Base-by-base conservation (phyloP, 1,284 basidiomycete species). In the Laetiporus sulphureus region DNA sequence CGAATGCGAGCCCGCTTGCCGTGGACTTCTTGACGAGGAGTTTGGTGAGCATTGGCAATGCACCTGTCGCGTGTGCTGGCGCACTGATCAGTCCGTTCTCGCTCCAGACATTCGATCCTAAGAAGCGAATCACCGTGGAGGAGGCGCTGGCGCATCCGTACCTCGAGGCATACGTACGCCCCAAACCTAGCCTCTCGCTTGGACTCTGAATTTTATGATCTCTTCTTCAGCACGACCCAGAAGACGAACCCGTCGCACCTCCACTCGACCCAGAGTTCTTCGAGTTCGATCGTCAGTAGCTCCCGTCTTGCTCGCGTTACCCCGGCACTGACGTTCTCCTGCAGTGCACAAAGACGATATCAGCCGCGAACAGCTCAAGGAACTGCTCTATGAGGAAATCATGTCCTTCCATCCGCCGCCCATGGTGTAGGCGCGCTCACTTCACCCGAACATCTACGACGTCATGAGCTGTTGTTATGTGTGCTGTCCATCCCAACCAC, bases 1-100 rank as follows among this genome's bases (percentile, higher is more conserved):
- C 92, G 4, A 91, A 91, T 52, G 91, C 92, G 27, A 89, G 74
- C 56, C 78, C 87, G 0, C 62, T 82, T 41, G 94, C 94, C 2
- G 68, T 95, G 40, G 94, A 98, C 64, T 96, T 98, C 66, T 68
- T 98, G 52, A 79, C 83, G n/a, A 85, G 84, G 66, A 91, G 89
- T 8, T 66, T 97, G 63, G 91, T 91, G 47, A 62, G 83, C 71
- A 13, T 37, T 11, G 4, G 6, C 24, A 11, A 51, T 32, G 29
- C 13, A 6, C 12, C 25, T 23, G 24, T 6, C 5, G n/a, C 12
- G 22, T 16, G 25, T 11, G 5, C 3, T 36, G 18, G 20, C 11
- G n/a, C 31, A 30, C 5, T 11, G n/a, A 25, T 38, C 27, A 11
- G 24, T 15, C 4, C 54, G 21, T 33, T 23, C 10, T 20, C 1